Base-by-base conservation (phyloP, 768 basidiomycete species). In the Leccinum pellstonianum region DNA sequence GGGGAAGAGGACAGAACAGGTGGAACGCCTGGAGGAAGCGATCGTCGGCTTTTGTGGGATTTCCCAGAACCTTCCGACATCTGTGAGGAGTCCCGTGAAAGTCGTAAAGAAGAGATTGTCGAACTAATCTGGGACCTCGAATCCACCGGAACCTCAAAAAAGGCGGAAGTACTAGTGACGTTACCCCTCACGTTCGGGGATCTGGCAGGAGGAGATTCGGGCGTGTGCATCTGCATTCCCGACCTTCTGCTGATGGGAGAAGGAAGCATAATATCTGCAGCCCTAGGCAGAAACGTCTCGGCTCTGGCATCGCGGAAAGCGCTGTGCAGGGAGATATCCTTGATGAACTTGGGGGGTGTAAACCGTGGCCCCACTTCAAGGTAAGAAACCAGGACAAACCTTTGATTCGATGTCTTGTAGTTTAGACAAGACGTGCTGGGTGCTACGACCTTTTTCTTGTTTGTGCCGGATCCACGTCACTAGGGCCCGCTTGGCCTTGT, bases 301-400 rank as follows among this genome's bases (percentile, higher is more conserved):
- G 73, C 73, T 59, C 73, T 72, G 14, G 73, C 73, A 47, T 75
- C 70, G 23, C 73, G 73, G 25, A 73, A 73, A n/a, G 74, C 73
- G 31, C 47, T 37, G 43, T 73, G 72, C 0, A 73, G 50, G 43
- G 64, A 62, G 5, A n/a, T 19, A 54, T 73, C 73, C 53, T 55
- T 67, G 61, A 75, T 71, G 58, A 74, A 73, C 74, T 73, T 56
- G 41, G 5, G 5, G 51, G 52, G 11, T 3, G 49, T 61, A 29
- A 63, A 48, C 15, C 37, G 43, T 19, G 15, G 17, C 48, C 19
- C 12, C 37, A n/a, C 12, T n/a, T 21, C 4, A 19, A 52, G 48
- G 14, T 5, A 15, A 50, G 19, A 10, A 15, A 14, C 8, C 33
- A 25, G 29, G 50, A 67, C 64, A 29, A 31, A 27, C 72, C 70